A percentile compares a stretch with the other conserved stretches of the same genome.
Evolutionary conservation across 805 yeast species (phyloP).

Genomic region (Starmera dryadoides): DNA sequence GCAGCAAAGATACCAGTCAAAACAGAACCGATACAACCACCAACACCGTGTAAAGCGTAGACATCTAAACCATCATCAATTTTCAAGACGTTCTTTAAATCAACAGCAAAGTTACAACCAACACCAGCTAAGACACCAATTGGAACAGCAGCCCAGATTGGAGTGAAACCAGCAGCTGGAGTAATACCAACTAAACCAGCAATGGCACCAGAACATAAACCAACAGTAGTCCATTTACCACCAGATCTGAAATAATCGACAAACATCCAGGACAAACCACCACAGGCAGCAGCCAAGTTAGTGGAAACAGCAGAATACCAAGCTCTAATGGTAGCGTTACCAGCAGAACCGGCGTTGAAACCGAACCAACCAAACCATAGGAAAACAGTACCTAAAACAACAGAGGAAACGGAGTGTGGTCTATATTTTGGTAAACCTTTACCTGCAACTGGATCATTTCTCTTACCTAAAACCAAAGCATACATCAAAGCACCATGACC

Average conservation of each 20-base stretch:
- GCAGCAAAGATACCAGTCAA: slow-evolving; percentile 92
- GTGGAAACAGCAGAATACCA: slow-evolving; percentile 93
- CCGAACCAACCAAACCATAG: slow-evolving; percentile 99
- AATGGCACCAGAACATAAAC: slow-evolving; percentile 89
- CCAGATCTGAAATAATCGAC: slow-evolving; percentile 78
- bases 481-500: slow-evolving; percentile 95
- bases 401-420: slow-evolving; percentile 89
- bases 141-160: slow-evolving; percentile 80
- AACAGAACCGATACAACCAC: slow-evolving; percentile 79
- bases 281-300: slow-evolving; percentile 87
- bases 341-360: slow-evolving; percentile 97
- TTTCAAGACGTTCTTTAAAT: slow-evolving; percentile 58
- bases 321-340: slow-evolving; percentile 87
- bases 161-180: slow-evolving; percentile 96
- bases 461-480: slow-evolving; percentile 86
- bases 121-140: slow-evolving; percentile 75
- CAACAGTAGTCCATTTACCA: slow-evolving; percentile 87
- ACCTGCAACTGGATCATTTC: slow-evolving; percentile 71
- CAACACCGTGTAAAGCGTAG: slow-evolving; percentile 89
- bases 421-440: slow-evolving; percentile 78
- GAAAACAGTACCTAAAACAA: slow-evolving; percentile 88
- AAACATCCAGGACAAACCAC: slow-evolving; percentile 92
- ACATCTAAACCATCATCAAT: slow-evolving; percentile 96
- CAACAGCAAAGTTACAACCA: slow-evolving; percentile 81
- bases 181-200: slow-evolving; percentile 94